These are phyloP conservation scores for Puccinia novopanici DNA, from an alignment of 1,284 basidiomycete species.

Conservation along the genomic window DNA sequence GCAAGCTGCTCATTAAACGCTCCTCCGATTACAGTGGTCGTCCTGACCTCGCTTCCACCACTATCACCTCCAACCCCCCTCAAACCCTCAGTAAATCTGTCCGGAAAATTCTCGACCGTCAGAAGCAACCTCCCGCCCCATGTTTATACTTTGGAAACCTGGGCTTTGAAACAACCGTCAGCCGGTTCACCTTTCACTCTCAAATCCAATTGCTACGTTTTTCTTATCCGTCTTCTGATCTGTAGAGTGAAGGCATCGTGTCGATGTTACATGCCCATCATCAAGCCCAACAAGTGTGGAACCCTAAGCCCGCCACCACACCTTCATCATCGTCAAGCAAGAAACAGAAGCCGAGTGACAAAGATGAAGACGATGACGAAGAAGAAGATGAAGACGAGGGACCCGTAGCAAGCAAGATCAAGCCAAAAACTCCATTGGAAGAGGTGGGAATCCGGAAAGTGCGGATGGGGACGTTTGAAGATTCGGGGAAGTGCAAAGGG, in stretches of 20 bases:
- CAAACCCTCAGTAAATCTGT: slow-evolving; percentile 70
- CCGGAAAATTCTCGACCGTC: slow-evolving; percentile 75
- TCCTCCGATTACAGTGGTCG: slow-evolving; percentile 60
- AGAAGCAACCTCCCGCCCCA: slow-evolving; percentile 78
- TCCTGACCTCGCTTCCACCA: slow-evolving; percentile 1
- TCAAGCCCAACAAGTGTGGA: slow-evolving; percentile 11
- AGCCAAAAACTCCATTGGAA: no score
- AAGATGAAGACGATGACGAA: no score
- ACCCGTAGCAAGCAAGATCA: neutral
- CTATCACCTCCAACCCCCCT: slow-evolving; percentile 18
- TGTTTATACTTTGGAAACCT: slow-evolving; percentile 88
- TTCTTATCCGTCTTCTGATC: neutral
- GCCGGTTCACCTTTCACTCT: neutral
- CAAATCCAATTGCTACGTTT: neutral
- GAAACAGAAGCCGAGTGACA: neutral
- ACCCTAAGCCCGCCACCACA: neutral
- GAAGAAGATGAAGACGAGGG: neutral
- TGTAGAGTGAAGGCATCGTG: slow-evolving; percentile 54
- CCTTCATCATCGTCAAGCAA: neutral
- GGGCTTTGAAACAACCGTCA: slow-evolving; percentile 72
- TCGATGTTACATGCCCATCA: slow-evolving; percentile 54
- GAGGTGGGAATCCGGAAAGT: slow-evolving; percentile 76
- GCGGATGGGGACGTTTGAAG: slow-evolving; percentile 92
- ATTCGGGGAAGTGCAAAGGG: slow-evolving; percentile 93
- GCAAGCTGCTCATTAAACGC: slow-evolving; percentile 88